A percentile compares a stretch with the other conserved stretches of the same genome.
Conservation (phyloP, 1,139 yeast genomes). For the Nakaseomyces bracarensis region DNA sequence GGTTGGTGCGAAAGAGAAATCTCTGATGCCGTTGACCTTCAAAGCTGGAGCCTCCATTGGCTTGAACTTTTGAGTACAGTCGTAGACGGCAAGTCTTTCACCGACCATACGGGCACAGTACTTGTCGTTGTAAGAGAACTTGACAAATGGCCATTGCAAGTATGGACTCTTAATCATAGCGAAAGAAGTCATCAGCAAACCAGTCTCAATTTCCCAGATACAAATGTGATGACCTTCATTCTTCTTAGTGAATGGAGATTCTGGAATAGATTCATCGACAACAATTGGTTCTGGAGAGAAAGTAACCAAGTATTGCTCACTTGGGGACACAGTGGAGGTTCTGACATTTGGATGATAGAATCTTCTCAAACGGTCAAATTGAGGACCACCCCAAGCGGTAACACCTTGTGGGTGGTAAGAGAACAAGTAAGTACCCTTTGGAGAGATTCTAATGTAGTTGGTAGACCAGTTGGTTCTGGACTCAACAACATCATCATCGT, state of each 20-base stretch:
- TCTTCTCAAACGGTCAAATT: slow-evolving; percentile 65
- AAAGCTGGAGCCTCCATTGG: slow-evolving; percentile 81
- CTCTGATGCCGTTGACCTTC: slow-evolving; percentile 78
- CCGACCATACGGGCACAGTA: slow-evolving; percentile 95
- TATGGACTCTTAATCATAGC: slow-evolving; percentile 76
- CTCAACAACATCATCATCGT: slow-evolving; percentile 70
- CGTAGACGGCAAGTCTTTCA: slow-evolving; percentile 85
- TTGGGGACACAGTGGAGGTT: slow-evolving; percentile 85
- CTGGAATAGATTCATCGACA: slow-evolving; percentile 49
- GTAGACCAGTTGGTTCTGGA: slow-evolving; percentile 82
- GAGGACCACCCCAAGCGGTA: slow-evolving; percentile 91
- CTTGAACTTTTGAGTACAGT: slow-evolving; percentile 53
- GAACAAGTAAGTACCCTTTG: slow-evolving; percentile 82
- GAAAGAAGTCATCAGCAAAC: slow-evolving; percentile 81
- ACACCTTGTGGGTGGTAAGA: slow-evolving; percentile 93
- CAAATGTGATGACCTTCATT: slow-evolving; percentile 91
- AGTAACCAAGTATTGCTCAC: slow-evolving; percentile 83
- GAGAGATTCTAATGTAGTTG: slow-evolving; percentile 76
- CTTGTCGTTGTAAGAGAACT: slow-evolving; percentile 91
- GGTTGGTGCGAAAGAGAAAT: slow-evolving; percentile 94
- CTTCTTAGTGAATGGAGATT: slow-evolving; percentile 77
- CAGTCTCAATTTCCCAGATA: slow-evolving; percentile 84
- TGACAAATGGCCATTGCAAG: slow-evolving; percentile 94
- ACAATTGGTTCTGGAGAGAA: slow-evolving; percentile 79
- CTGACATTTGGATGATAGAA: slow-evolving; percentile 87